Evolutionary conservation across 495 filamentous ascomycete species (phyloP).

Genomic region (Extremus antarcticus): DNA sequence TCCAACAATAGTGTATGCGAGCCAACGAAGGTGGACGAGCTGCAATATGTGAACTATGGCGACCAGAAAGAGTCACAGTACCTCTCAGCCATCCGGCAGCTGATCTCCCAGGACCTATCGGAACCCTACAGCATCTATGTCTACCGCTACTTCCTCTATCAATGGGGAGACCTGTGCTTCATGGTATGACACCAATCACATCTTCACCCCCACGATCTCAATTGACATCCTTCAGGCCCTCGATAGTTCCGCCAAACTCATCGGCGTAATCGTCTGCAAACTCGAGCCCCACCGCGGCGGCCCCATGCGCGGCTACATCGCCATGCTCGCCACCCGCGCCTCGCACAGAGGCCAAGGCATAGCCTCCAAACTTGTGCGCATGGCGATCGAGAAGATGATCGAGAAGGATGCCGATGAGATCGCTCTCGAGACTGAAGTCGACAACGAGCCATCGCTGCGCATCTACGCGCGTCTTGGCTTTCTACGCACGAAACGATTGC

Average conservation of each 20-base stretch:
- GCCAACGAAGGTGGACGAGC: constrained; percentile 19
- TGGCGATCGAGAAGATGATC: constrained; percentile 89
- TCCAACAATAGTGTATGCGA: not conserved
- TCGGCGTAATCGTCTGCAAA: constrained; percentile 94
- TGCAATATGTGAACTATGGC: constrained; percentile 79
- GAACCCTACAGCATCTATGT: constrained; percentile 99
- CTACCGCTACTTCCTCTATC: constrained; percentile 95
- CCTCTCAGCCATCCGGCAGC: constrained; percentile 73
- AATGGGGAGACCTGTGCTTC: constrained; percentile 95
- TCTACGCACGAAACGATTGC: constrained; percentile 79
- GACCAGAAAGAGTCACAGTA: constrained; percentile 65
- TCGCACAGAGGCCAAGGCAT: constrained; percentile 77
- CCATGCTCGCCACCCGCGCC: constrained; percentile 85
- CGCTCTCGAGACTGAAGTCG: constrained; percentile 92
- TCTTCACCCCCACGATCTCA: not conserved
- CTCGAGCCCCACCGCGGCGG: constrained; percentile 77
- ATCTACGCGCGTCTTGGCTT: constrained; percentile 93
- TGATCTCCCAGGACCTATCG: constrained; percentile 95
- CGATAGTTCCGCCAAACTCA: constrained; percentile 42
- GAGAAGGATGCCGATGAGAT: constrained; percentile 81
- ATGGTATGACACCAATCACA: constrained; percentile 61
- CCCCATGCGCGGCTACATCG: constrained; percentile 87
- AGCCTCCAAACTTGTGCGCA: constrained; percentile 75
- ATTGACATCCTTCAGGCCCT: constrained; percentile 44
- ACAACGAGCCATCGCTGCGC: constrained; percentile 81